Evolutionary conservation across 768 basidiomycete genomes (phyloP).

Genomic region (Hemileccinum impolitum): DNA sequence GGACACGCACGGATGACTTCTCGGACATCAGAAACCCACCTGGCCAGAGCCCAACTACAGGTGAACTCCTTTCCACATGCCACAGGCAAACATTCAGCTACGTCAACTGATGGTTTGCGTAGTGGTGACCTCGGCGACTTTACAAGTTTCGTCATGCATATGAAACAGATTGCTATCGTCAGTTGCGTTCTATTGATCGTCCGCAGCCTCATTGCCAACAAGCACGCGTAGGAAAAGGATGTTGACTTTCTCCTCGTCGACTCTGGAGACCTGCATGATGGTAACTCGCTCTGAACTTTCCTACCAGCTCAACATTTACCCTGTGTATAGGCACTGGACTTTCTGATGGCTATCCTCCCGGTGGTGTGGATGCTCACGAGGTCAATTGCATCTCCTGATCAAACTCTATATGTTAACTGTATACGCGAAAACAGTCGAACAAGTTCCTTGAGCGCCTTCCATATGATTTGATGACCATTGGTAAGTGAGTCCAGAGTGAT

Average conservation of each 20-base stretch:
- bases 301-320: not conserved
- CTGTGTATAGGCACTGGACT: conserved; percentile 65
- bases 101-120: not conserved
- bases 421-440: conserved; percentile 49
- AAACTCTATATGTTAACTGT: not conserved
- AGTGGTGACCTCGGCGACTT: conserved; percentile 75
- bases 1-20: conserved; percentile 77
- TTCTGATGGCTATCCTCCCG: conserved; percentile 68
- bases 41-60: conserved; percentile 78
- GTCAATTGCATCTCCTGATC: conserved; percentile 33
- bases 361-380: conserved; percentile 70
- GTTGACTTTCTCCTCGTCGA: conserved; percentile 84
- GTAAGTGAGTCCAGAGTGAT: conserved; percentile 53
- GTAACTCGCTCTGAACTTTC: conserved; percentile 23
- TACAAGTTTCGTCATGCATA: conserved; percentile 78
- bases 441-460: conserved; percentile 68
- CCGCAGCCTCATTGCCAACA: conserved; percentile 1
- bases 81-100: not conserved
- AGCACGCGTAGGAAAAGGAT: conserved; percentile 47
- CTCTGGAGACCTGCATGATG: conserved; percentile 77
- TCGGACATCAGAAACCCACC: conserved; percentile 75
- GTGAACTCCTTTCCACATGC: conserved; percentile 26
- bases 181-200: conserved; percentile 2
- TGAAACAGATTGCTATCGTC: conserved; percentile 72
- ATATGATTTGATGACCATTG: conserved; percentile 81